Evolutionary conservation across 768 basidiomycete genomes (phyloP), one percentile per base, ranked within the genome.

Genomic region (Dentipellis fragilis): DNA sequence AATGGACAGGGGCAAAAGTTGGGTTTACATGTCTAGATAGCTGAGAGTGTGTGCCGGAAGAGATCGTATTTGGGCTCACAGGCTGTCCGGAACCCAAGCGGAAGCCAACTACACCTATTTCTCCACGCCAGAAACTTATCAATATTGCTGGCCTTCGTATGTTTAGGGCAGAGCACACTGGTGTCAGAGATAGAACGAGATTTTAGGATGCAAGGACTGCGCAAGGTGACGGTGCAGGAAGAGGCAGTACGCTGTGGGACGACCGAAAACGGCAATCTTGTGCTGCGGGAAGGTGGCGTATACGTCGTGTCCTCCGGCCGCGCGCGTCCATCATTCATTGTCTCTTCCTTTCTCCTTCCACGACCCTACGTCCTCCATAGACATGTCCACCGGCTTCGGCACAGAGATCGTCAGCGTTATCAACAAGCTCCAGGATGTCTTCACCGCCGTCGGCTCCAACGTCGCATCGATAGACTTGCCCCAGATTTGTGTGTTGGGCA

Each of bases 391-490:
- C 45, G 70, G 86, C 54, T 82, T 93, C 62, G 90, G 90, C 54
- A 75, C 80, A 61, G 90, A 93, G 67, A 88, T 93, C 59, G 89
- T 93, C 54, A 68, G 74, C 36, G 80, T 88, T 52, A 75, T 93
- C 66, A 93, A 93, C 79, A 93, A 89, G 66, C 85, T 93, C 47
- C 90, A 93, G 69, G 90, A 93, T 75, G 90, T 91, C 61, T 93
- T 93, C 70, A 79, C 82, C 38, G 83, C 90, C 16, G 85, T 93
- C 59, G 90, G 90, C 64, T 80, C 85, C 21, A 83, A 80, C 50
- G 83, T 84, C 54, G 75, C 85, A 37, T 78, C 81, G 70, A 88
- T 93, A 79, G 90, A 93, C 80, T 75, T 93, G 55, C 90, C 90
- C 12, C 90, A 93, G 75, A 93, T 93, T 68, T 93, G 90, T 64